Evolutionary conservation across 176 grass and related monocot genomes (phyloP).

Genomic region (Carex littledalei): DNA sequence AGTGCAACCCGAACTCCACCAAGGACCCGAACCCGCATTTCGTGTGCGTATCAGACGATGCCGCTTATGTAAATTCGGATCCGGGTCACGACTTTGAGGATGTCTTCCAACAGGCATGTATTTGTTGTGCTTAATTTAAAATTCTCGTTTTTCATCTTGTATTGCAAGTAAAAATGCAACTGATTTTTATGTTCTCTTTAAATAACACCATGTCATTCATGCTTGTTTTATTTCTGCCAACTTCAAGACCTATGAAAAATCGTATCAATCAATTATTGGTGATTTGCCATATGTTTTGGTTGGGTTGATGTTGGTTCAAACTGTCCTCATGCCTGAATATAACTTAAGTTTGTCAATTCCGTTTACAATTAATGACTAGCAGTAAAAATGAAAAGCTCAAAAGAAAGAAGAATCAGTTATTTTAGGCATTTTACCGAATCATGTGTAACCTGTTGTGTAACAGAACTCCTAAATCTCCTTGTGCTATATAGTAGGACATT

Average conservation of each 20-base stretch:
- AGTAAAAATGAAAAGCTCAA: not conserved
- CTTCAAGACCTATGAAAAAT: not conserved
- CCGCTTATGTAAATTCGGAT: constrained; percentile 60
- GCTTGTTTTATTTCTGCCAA: not conserved
- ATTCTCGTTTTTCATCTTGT: not conserved
- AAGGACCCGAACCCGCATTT: not conserved
- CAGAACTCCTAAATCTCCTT: not conserved
- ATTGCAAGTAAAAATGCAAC: not conserved
- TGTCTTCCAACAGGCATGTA: constrained; percentile 54
- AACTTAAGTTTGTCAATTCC: not conserved
- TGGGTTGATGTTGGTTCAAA: not conserved
- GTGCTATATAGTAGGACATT: not conserved
- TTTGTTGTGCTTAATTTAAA: not conserved
- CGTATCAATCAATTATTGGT: not conserved
- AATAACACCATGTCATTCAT: no score
- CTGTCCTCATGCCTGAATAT: not conserved
- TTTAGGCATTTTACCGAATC: not conserved
- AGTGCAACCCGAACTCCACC: constrained; percentile 58
- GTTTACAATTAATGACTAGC: not conserved
- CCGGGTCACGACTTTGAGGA: constrained; percentile 92
- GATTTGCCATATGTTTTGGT: not conserved
- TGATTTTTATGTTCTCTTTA: not conserved
- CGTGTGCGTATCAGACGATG: constrained; percentile 75
- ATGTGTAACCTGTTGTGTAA: not conserved
- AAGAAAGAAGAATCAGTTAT: not conserved